These are phyloP conservation scores for Mangifera indica DNA, from an alignment of 345 rosid genomes.

Conservation along the genomic window DNA sequence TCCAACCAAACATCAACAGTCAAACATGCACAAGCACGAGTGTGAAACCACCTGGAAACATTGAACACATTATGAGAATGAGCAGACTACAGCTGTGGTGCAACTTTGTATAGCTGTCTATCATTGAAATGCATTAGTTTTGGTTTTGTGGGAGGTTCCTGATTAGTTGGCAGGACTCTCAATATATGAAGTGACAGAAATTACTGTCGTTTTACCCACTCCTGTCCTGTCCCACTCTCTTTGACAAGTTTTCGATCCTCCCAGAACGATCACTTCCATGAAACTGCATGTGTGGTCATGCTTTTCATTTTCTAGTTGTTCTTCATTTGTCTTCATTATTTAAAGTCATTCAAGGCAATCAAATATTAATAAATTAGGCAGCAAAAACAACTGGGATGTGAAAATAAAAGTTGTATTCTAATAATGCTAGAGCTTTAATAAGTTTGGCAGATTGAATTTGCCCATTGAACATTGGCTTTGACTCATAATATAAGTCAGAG, in stretches of 20 bases:
- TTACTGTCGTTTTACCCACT: too few species aligned
- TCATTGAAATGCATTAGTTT: neutral
- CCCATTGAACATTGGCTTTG: too few species aligned
- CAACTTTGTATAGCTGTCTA: conserved; percentile 2
- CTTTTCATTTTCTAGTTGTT: neutral
- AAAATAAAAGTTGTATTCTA: neutral
- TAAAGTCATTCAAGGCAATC: too few species aligned
- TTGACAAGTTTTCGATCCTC: neutral
- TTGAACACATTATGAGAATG: too few species aligned
- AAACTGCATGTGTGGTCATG: neutral
- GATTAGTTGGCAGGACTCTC: neutral
- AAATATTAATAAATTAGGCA: too few species aligned
- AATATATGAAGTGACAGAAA: neutral
- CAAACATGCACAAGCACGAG: too few species aligned
- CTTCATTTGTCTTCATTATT: too few species aligned
- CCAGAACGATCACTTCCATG: conserved; percentile 3
- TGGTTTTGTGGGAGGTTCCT: neutral
- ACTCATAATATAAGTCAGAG: too few species aligned
- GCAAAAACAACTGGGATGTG: too few species aligned
- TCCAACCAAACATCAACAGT: too few species aligned
- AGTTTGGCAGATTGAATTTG: neutral
- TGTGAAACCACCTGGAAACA: too few species aligned
- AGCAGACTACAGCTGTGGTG: conserved; percentile 14
- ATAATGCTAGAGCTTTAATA: neutral
- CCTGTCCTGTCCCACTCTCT: neutral